Evolutionary conservation across 257 asterid genomes (phyloP).

Genomic region (Thymus quinquecostatus): DNA sequence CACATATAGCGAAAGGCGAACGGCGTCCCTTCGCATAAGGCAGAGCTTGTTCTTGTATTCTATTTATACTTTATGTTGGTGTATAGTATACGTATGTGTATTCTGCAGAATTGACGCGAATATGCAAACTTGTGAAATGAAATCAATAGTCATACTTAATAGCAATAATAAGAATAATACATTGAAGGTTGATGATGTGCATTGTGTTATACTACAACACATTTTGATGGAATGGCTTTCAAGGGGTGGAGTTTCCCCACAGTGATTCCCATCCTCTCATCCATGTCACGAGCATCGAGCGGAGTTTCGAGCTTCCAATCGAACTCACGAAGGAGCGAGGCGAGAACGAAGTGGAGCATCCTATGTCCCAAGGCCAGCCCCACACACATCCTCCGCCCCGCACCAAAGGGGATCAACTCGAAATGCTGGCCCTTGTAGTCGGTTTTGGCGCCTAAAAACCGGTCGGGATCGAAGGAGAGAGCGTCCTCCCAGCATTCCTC

Average conservation of each 20-base stretch:
- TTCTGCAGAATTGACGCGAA: neutral
- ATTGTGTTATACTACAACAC: neutral
- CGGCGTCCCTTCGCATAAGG: neutral
- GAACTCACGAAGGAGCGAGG: conserved; percentile 55
- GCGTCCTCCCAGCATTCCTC: conserved; percentile 49
- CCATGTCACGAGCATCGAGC: conserved; percentile 36
- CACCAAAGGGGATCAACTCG: conserved; percentile 62
- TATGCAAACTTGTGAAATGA: neutral
- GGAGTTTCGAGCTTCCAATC: conserved; percentile 47
- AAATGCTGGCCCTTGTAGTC: conserved; percentile 60
- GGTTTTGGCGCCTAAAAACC: conserved; percentile 42
- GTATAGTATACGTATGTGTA: too few relatives aligned
- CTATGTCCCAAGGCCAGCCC: conserved; percentile 56
- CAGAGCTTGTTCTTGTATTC: neutral
- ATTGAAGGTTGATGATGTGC: neutral
- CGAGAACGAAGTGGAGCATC: conserved; percentile 60
- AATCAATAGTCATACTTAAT: neutral
- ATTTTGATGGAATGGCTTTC: conserved; percentile 36
- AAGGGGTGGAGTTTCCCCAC: conserved; percentile 51
- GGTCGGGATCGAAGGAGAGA: conserved; percentile 49
- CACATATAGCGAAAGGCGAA: neutral
- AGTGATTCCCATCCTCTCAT: conserved; percentile 56
- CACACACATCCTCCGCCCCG: conserved; percentile 61
- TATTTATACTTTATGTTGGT: too few relatives aligned
- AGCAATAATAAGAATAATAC: too few relatives aligned